These are phyloP conservation scores for Sugiyamaella valdiviana DNA, from an alignment of 805 yeast species.

Conservation along the genomic window DNA sequence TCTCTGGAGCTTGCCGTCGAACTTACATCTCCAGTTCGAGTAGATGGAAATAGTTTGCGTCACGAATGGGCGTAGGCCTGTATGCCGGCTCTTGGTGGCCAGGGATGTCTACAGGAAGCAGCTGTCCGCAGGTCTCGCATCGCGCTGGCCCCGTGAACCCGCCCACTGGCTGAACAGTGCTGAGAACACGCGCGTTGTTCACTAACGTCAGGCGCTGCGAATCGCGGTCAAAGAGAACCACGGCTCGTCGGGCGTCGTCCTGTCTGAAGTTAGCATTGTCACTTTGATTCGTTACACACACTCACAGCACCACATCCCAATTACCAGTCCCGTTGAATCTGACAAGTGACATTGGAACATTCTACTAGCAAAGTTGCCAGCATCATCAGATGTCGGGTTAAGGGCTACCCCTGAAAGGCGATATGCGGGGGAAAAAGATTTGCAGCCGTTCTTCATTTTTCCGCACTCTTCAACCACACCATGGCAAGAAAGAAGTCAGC, in stretches of 20 bases:
- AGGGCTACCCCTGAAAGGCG: not conserved
- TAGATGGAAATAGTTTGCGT: conserved; percentile 17
- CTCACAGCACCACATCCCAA: conserved; percentile 21
- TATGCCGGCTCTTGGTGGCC: not conserved
- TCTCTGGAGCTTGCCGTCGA: not conserved
- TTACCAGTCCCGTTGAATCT: not conserved
- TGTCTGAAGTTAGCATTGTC: conserved; percentile 4
- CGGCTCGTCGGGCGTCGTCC: conserved; percentile 14
- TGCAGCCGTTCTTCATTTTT: conserved; percentile 1
- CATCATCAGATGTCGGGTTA: not conserved
- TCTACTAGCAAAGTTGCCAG: not conserved
- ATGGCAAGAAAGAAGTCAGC: conserved; percentile 91
- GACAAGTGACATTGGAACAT: not conserved
- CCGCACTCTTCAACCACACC: conserved; percentile 1
- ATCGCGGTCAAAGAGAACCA: conserved; percentile 16
- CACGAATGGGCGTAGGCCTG: not conserved
- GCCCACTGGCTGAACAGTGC: not conserved
- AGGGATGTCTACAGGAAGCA: not conserved
- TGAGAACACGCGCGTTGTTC: conserved; percentile 9
- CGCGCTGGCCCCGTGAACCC: not conserved
- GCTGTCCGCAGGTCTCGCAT: conserved; percentile 19
- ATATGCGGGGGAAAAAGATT: not conserved
- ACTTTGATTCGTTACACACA: not conserved
- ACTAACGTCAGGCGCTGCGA: conserved; percentile 17
- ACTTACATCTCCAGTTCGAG: conserved; percentile 9